Base-by-base conservation (phyloP, 163 green algal species). In the Scenedesmus sp. region DNA sequence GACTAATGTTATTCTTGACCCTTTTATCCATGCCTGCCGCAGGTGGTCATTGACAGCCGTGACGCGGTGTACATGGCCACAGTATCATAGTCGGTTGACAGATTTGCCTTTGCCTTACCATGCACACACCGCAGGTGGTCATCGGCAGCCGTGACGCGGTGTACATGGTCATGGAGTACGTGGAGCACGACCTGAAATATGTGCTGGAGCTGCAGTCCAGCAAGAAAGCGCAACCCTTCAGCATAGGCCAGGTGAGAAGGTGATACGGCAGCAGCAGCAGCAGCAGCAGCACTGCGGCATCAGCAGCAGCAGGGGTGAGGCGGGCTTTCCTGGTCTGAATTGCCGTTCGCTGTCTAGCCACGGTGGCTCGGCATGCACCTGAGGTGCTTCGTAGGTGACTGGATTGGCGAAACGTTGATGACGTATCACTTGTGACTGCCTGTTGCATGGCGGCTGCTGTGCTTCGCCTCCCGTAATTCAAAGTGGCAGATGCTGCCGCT, bases 111-210 rank as follows among this genome's bases (percentile, higher is more conserved):
- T 81, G 20, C 70, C 70, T 81, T 34, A n/a, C 70, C 70, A 9
- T 81, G 20, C 13, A 26, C 23, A 18, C 62, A 23, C 46, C 83
- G 66, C 87, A 91, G 87, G 87, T 91, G 12, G 74, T 86, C 18
- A 52, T 91, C 9, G 87, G 87, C 83, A 66, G 55, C 23, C 87
- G 87, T 52, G 81, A 91, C 62, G 76, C 67, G 20, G 96, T 99
- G 57, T 99, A 98, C 97, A 99, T 99, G 98, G 98, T 99, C 0
- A 99, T 99, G 98, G 98, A 99, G 94, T 99, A 98, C 92, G 97
- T 98, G 92, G 97, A 99, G 87, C 98, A 99, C 93, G 98, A 99
- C 93, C 95, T 99, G 15, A 99, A 98, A 92, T 94, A 92, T 10
- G 94, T 99, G 52, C 98, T 99, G 96, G 96, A 98, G 74, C 95